Conservation (phyloP, 1,284 basidiomycete species). For the Inonotus hispidus region DNA sequence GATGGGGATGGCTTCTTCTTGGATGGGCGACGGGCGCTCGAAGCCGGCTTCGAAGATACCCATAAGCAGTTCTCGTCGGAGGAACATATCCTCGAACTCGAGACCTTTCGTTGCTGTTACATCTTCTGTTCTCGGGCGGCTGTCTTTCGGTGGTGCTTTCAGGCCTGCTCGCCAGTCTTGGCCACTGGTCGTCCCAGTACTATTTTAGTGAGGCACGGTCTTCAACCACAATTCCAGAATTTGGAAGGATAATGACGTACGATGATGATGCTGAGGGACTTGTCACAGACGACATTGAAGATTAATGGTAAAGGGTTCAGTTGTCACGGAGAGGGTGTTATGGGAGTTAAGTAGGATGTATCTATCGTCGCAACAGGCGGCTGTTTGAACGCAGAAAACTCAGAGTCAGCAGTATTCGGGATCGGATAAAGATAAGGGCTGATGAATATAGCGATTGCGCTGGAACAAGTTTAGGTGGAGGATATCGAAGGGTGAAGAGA, state of each 20-base stretch:
- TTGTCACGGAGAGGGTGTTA: not conserved
- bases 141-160: constrained; percentile 84
- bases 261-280: constrained; percentile 18
- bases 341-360: not conserved
- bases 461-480: not conserved
- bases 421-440: not conserved
- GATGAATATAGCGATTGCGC: not conserved
- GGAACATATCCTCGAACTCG: constrained; percentile 80
- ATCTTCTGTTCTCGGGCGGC: constrained; percentile 91
- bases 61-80: constrained; percentile 67
- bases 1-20: constrained; percentile 94
- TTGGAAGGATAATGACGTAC: not conserved
- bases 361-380: not conserved
- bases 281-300: constrained; percentile 14
- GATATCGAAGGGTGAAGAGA: not conserved
- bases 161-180: constrained; percentile 71
- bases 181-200: constrained; percentile 21
- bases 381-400: not conserved
- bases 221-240: not conserved
- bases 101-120: constrained; percentile 87
- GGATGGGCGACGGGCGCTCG: constrained; percentile 94
- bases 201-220: not conserved
- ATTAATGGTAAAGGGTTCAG: not conserved
- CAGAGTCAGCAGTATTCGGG: not conserved
- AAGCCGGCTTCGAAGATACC: constrained; percentile 96